Conservation (phyloP, 495 filamentous ascomycete genomes). For the Talaromyces adpressus region DNA sequence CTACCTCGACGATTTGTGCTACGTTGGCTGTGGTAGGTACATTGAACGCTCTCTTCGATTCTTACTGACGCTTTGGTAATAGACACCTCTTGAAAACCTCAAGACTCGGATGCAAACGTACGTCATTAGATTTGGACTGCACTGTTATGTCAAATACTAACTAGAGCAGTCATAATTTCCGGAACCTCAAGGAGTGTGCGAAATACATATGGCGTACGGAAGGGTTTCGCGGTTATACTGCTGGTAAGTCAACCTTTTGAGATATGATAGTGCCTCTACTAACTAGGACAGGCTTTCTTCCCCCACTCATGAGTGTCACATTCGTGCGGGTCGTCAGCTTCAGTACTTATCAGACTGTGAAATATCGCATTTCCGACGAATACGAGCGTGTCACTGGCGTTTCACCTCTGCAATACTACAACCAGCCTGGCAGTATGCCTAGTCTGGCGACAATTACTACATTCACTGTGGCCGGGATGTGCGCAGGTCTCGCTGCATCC, state of each 20-base stretch:
- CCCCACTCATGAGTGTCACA: constrained; percentile 81
- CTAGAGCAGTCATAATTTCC: constrained; percentile 32
- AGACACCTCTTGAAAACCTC: constrained; percentile 43
- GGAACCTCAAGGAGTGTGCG: constrained; percentile 32
- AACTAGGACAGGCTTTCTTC: constrained; percentile 52
- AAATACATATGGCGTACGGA: constrained; percentile 40
- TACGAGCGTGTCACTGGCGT: constrained; percentile 49
- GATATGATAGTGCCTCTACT: neutral
- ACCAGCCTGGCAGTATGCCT: constrained; percentile 61
- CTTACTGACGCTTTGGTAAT: neutral
- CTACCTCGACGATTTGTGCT: constrained; percentile 34
- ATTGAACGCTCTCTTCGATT: neutral
- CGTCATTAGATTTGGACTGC: constrained; percentile 10
- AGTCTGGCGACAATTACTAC: constrained; percentile 62
- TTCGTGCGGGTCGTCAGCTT: constrained; percentile 89
- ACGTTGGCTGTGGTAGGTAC: constrained; percentile 37
- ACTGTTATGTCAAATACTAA: neutral
- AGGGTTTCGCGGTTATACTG: constrained; percentile 40
- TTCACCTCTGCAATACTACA: constrained; percentile 65
- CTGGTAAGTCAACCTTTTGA: constrained; percentile 23
- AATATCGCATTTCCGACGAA: constrained; percentile 58
- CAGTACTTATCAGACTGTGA: constrained; percentile 81
- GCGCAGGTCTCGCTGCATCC: constrained; percentile 73
- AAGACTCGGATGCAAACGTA: constrained; percentile 48
- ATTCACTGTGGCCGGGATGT: constrained; percentile 71